phyloP scores from a whole-genome alignment of 257 asterid genomes.

The Knoxia roxburghii region DNA sequence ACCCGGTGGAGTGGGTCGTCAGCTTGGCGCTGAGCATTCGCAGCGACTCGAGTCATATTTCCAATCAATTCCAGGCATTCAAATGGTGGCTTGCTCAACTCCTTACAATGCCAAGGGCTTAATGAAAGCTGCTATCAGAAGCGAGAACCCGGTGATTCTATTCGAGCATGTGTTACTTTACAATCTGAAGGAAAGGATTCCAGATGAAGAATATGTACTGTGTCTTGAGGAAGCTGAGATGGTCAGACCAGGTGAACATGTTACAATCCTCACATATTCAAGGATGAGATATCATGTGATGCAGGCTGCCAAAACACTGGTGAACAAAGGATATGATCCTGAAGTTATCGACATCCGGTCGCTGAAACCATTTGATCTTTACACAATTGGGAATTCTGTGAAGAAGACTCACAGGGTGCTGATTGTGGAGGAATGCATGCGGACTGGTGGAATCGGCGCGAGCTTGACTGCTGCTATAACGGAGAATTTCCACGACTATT shows the following conservation, averaged over 20 bases:
- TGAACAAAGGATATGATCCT: constrained; percentile 73
- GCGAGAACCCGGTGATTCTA: constrained; percentile 73
- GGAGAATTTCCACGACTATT: constrained; percentile 65
- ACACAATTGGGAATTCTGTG: constrained; percentile 70
- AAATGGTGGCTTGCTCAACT: constrained; percentile 84
- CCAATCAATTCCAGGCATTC: constrained; percentile 82
- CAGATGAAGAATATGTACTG: constrained; percentile 64
- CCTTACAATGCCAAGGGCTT: constrained; percentile 80
- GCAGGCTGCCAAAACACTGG: constrained; percentile 80
- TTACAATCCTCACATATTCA: constrained; percentile 70
- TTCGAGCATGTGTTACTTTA: constrained; percentile 80
- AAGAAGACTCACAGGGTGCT: constrained; percentile 76
- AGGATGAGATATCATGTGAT: constrained; percentile 88
- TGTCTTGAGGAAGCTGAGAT: constrained; percentile 81
- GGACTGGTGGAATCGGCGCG: constrained; percentile 91
- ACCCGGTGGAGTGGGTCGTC: constrained; percentile 95
- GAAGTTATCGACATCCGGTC: constrained; percentile 86
- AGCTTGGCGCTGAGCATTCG: constrained; percentile 90
- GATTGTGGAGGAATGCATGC: constrained; percentile 86
- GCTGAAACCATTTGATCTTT: constrained; percentile 71
- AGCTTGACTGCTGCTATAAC: constrained; percentile 72
- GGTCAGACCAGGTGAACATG: constrained; percentile 79
- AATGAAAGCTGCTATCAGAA: constrained; percentile 79
- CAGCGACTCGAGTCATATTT: constrained; percentile 80
- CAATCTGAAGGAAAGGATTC: constrained; percentile 77